phyloP scores from a whole-genome alignment of 2,329 filamentous ascomycete genomes.

The Fusarium siculi region DNA sequence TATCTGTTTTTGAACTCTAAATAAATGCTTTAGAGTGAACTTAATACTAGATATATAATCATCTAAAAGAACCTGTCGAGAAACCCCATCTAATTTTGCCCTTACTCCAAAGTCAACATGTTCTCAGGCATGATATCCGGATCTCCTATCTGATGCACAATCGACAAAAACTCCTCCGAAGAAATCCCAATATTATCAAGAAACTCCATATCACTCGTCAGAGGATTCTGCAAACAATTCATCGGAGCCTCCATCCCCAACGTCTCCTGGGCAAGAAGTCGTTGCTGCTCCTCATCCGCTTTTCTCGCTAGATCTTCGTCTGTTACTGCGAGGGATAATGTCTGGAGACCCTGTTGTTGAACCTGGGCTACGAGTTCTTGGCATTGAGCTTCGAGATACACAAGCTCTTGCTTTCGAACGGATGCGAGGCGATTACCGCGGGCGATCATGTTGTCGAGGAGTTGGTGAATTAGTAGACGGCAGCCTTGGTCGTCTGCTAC shows the following conservation, averaged over 20 bases:
- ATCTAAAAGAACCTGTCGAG: rapidly evolving
- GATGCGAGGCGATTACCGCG: constrained; percentile 49
- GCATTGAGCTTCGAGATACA: constrained; percentile 44
- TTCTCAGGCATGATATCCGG: constrained; percentile 35
- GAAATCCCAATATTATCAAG: constrained; percentile 53
- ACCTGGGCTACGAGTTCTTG: constrained; percentile 41
- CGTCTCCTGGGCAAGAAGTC: neutral
- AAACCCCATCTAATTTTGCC: neutral
- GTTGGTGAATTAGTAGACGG: constrained; percentile 38
- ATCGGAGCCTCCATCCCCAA: neutral
- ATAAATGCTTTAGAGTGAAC: rapidly evolving
- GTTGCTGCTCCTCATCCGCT: constrained; percentile 1
- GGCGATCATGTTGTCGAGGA: constrained; percentile 49
- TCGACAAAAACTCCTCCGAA: constrained; percentile 51
- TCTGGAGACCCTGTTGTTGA: constrained; percentile 43
- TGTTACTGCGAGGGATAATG: constrained; percentile 29
- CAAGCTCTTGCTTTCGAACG: constrained; percentile 48
- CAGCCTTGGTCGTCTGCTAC: constrained; percentile 41
- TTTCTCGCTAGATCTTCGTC: constrained; percentile 20
- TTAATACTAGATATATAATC: neutral
- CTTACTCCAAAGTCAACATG: constrained; percentile 33
- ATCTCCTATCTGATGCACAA: constrained; percentile 51
- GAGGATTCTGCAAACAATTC: constrained; percentile 10
- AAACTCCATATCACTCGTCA: constrained; percentile 45
- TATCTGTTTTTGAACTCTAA: rapidly evolving